Conservation (phyloP, 2,329 filamentous ascomycete species). For the Phoma sp. region DNA sequence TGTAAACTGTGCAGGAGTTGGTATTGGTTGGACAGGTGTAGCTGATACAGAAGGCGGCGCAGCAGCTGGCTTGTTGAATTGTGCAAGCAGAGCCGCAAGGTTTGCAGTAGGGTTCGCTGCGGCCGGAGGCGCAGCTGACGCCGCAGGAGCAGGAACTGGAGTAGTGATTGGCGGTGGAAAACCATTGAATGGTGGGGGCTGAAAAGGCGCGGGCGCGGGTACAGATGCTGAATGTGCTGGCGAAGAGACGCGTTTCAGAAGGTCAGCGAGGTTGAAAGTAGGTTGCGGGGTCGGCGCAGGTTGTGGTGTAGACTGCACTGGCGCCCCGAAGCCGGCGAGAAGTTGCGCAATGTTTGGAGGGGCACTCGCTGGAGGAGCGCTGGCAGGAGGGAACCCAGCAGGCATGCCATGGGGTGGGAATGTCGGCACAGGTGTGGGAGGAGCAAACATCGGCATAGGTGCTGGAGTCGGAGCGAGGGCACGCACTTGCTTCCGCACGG, state of each 20-base stretch:
- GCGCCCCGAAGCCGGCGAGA: constrained; percentile 33
- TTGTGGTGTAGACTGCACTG: constrained; percentile 27
- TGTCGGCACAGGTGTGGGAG: constrained; percentile 37
- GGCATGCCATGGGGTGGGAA: constrained; percentile 34
- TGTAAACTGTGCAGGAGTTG: constrained; percentile 27
- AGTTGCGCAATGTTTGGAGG: constrained; percentile 40
- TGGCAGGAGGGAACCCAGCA: constrained; percentile 22
- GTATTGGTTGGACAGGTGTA: constrained; percentile 23
- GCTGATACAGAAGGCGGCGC: constrained; percentile 23
- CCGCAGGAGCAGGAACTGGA: constrained; percentile 26
- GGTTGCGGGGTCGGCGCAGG: constrained; percentile 28
- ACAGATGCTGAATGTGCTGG: constrained; percentile 33
- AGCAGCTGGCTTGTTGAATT: constrained; percentile 36
- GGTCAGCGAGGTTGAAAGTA: constrained; percentile 36
- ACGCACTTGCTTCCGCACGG: constrained; percentile 84
- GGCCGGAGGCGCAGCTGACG: constrained; percentile 32
- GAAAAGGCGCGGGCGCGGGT: constrained; percentile 33
- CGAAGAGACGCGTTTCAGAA: constrained; percentile 38
- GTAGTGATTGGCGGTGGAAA: constrained; percentile 30
- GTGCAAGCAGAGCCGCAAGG: constrained; percentile 41
- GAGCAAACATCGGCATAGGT: constrained; percentile 44
- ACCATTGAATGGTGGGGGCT: constrained; percentile 36
- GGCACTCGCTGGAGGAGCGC: constrained; percentile 26
- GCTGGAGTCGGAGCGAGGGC: constrained; percentile 70
- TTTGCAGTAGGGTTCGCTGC: constrained; percentile 36